Base-by-base conservation (phyloP, 768 basidiomycete genomes). In the Kwoniella dendrophila region DNA sequence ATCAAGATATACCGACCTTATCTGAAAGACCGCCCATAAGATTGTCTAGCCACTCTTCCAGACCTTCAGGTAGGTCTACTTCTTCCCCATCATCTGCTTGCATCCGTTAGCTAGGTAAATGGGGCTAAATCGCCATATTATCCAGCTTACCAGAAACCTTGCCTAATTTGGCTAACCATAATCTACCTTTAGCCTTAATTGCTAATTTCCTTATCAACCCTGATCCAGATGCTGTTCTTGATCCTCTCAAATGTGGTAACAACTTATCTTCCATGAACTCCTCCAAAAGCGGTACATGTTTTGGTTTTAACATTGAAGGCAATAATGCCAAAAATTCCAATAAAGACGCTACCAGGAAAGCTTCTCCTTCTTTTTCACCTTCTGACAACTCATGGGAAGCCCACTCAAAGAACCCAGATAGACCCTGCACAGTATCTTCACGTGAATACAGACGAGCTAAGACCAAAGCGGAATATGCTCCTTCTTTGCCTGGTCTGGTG, bases 391-490 rank as follows among this genome's bases (percentile, higher is more conserved):
- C 74, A 2, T n/a, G 24, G 22, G 38, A 29, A 11, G 70, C 65
- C 70, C 70, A 71, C n/a, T 32, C 29, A 11, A 62, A 47, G 38
- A 73, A 77, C 3, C 53, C 69, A 4, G 55, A 26, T 2, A 75
- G 51, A 4, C 62, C 67, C 3, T 56, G 51, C 8, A 64, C 69
- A 26, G 69, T 65, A 62, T 79, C 85, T 41, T 78, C 88, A 87
- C 94, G 86, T 69, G 86, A 86, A 74, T 90, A 96, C 30, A 94
- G 80, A 38, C 87, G 83, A 2, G 92, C 86, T 5, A 97, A 82
- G n/a, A 95, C 80, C 10, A 90, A 76, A 0, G 89, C 88, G 30
- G 91, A 90, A 32, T 85, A 88, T 43, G 92, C 90, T 6, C 92
- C 84, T 73, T 96, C 94, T 59, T 94, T 81, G 0, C 95, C 93